A percentile compares a stretch with the other conserved stretches of the same genome.
These are phyloP conservation scores for Aurantiochytrium sp. DNA, from an alignment of 108 stramenopile species.

Conservation along the genomic window DNA sequence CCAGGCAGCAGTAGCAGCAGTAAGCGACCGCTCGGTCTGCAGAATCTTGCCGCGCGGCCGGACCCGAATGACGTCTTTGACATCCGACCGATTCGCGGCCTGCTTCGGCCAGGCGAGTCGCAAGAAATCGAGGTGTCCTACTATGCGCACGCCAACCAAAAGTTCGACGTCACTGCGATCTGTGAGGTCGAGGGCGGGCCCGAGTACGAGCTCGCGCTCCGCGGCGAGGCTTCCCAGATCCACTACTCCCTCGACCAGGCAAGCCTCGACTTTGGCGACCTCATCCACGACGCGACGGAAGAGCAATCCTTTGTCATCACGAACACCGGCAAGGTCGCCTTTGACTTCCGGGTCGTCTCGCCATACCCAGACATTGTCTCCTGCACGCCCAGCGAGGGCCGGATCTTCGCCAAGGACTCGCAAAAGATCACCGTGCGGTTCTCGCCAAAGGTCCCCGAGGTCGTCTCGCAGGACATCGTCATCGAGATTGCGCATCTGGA, in stretches of 20 bases:
- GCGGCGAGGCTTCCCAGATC: conserved; percentile 55
- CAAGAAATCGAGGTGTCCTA: conserved; percentile 60
- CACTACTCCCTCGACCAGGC: conserved; percentile 53
- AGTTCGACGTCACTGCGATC: conserved; percentile 43
- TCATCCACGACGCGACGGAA: conserved; percentile 45
- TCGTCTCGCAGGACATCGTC: conserved; percentile 36
- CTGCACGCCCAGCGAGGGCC: conserved; percentile 41
- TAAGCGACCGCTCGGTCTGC: conserved; percentile 1
- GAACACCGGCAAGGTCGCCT: conserved; percentile 61
- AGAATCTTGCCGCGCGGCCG: conserved; percentile 34
- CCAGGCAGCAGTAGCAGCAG: no score
- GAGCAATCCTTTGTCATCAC: conserved; percentile 53
- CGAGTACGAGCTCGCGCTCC: conserved; percentile 54
- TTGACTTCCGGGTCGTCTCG: conserved; percentile 39
- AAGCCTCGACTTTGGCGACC: conserved; percentile 55
- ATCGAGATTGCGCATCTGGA: conserved; percentile 63
- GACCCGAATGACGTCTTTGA: conserved; percentile 57
- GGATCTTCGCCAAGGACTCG: conserved; percentile 36
- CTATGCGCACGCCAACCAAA: conserved; percentile 53
- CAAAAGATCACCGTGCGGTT: conserved; percentile 42
- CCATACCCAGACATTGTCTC: conserved; percentile 36
- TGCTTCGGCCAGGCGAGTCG: conserved; percentile 53
- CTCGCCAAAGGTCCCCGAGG: conserved; percentile 47
- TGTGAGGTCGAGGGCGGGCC: conserved; percentile 65
- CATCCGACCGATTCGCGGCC: conserved; percentile 59